Base-by-base conservation (phyloP, 305 asterid genomes). In the Fraxinus ornus region DNA sequence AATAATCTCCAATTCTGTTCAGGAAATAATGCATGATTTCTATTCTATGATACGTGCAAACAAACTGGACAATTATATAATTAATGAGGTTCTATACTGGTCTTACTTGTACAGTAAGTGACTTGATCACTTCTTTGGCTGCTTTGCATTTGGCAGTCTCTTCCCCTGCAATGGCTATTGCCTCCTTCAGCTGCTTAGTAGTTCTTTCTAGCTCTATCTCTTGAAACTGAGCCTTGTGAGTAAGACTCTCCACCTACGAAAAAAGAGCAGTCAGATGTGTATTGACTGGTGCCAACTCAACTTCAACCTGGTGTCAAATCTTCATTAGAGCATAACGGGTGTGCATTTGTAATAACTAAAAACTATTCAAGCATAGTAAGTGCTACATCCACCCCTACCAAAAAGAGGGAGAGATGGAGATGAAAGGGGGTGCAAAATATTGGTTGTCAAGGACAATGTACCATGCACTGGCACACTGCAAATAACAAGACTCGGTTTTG, bases 121-220 rank as follows among this genome's bases (percentile, higher is more conserved):
- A 91, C 85, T 92, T 92, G 77, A 92, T 92, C 73, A 92, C 97
- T 89, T 92, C 95, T 85, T 92, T 92, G 64, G 97, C 97, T 71
- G 94, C 97, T 88, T 91, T 92, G 89, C 97, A 91, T 89, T 92
- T 92, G n/a, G 90, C 91, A 82, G 94, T 87, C 89, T 92, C 97
- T 80, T 92, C 97, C 84, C 94, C 97, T 19, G 94, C 97, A 87
- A 91, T 89, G 75, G 90, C 83, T 84, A 88, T 89, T 78, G 97
- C 95, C 78, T 92, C 97, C 88, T 91, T 91, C 83, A 92, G 86
- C 84, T 91, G 95, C 78, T 86, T 90, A 55, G 90, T 85, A 81
- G 90, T 89, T 89, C 92, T 88, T 87, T 90, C 97, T 78, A 92
- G 92, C 86, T 91, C 95, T 33, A 85, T 64, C 83, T 92, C 94